Conservation (phyloP, 2,329 filamentous ascomycete species). For the Alternaria dauci region DNA sequence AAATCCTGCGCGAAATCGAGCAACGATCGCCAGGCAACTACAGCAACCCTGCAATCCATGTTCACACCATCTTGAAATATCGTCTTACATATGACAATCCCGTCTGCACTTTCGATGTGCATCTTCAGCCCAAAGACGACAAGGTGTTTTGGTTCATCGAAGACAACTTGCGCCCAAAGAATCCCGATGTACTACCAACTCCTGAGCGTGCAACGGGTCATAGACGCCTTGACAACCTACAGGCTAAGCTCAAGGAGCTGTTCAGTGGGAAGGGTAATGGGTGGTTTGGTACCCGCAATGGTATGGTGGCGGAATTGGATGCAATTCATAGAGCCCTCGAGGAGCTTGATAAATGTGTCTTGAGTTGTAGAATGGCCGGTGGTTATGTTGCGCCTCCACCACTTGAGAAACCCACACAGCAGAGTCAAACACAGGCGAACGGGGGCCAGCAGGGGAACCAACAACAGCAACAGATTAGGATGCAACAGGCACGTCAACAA, state of each 20-base stretch:
- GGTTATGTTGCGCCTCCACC: slow-evolving; percentile 35
- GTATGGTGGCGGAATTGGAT: slow-evolving; percentile 48
- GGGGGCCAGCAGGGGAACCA: slow-evolving; percentile 13
- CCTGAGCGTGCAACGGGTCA: slow-evolving; percentile 38
- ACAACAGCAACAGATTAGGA: slow-evolving; percentile 12
- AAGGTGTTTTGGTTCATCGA: slow-evolving; percentile 50
- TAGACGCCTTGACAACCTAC: slow-evolving; percentile 40
- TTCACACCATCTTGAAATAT: slow-evolving; percentile 49
- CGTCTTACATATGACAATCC: slow-evolving; percentile 53
- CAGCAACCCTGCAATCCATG: slow-evolving; percentile 44
- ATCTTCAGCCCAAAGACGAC: slow-evolving; percentile 43
- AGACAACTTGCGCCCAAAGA: slow-evolving; percentile 37
- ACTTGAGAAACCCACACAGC: slow-evolving; percentile 13
- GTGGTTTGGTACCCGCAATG: slow-evolving; percentile 52
- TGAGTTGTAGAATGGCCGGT: slow-evolving; percentile 43
- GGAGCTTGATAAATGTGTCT: slow-evolving; percentile 50
- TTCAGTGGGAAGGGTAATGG: slow-evolving; percentile 41
- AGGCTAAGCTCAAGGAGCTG: slow-evolving; percentile 44
- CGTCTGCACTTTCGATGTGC: slow-evolving; percentile 51
- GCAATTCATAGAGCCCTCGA: slow-evolving; percentile 49
- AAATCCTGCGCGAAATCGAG: slow-evolving; percentile 68
- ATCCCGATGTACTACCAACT: slow-evolving; percentile 34
- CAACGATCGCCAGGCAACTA: slow-evolving; percentile 50
- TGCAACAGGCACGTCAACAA: slow-evolving; percentile 19
- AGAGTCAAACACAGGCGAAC: slow-evolving; percentile 12